phyloP scores from a whole-genome alignment of 768 basidiomycete species.

The Podaxis sp. region DNA sequence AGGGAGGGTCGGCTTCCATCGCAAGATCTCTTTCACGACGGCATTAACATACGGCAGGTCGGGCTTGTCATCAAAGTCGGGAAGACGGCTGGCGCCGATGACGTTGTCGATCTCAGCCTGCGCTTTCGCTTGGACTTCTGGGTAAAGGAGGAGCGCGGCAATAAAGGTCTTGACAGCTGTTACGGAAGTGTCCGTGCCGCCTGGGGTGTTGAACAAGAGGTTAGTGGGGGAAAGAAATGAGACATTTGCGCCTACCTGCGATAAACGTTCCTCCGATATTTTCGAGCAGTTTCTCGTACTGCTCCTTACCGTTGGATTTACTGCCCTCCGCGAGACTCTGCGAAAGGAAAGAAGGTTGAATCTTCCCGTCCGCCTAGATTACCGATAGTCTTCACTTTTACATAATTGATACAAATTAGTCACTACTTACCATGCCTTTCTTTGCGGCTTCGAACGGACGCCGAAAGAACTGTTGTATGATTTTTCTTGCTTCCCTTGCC shows the following conservation, averaged over 20 bases:
- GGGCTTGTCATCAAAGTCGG: slow-evolving; percentile 31
- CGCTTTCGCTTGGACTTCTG: slow-evolving; percentile 35
- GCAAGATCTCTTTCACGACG: slow-evolving; percentile 31
- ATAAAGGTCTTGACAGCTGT: slow-evolving; percentile 8
- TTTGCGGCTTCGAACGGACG: slow-evolving; percentile 28
- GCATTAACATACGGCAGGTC: slow-evolving; percentile 35
- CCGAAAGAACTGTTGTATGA: slow-evolving; percentile 31
- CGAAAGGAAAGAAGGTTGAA: slow-evolving; percentile 4
- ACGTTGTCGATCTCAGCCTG: slow-evolving; percentile 40
- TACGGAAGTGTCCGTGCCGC: slow-evolving; percentile 13
- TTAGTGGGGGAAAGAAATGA: neutral
- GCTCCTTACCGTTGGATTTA: neutral
- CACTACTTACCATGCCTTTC: slow-evolving; percentile 19
- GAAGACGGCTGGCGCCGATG: slow-evolving; percentile 30
- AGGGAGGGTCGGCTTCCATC: slow-evolving; percentile 27
- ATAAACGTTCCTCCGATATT: slow-evolving; percentile 10
- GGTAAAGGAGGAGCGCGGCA: slow-evolving; percentile 21
- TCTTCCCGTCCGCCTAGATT: neutral
- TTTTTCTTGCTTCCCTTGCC: slow-evolving; percentile 38
- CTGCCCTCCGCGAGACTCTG: slow-evolving; percentile 7
- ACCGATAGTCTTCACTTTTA: neutral
- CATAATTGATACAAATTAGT: neutral
- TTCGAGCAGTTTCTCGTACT: neutral
- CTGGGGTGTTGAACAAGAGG: neutral
- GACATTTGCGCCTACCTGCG: slow-evolving; percentile 1